These are phyloP conservation scores for Exophiala aquamarina DNA, from an alignment of 2,329 filamentous ascomycete species.

Conservation along the genomic window DNA sequence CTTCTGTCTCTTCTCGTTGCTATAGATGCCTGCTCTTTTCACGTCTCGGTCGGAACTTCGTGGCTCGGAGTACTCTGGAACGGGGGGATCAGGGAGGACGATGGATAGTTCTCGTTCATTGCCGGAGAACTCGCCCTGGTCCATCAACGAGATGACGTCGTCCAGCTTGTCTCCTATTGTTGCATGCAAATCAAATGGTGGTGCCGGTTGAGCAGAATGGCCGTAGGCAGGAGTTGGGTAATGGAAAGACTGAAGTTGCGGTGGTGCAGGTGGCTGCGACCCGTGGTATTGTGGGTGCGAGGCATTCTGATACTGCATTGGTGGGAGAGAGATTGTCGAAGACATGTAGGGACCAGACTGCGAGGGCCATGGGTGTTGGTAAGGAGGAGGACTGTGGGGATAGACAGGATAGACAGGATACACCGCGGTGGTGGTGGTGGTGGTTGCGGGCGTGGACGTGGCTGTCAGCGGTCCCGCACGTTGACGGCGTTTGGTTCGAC, in stretches of 20 bases:
- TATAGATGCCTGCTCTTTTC: not conserved
- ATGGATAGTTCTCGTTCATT: constrained; percentile 36
- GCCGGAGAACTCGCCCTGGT: constrained; percentile 58
- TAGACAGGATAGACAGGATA: constrained; percentile 1
- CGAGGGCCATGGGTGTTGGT: constrained; percentile 11
- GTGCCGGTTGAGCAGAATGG: not conserved
- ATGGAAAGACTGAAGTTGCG: constrained; percentile 14
- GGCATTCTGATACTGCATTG: not conserved
- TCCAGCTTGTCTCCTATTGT: constrained; percentile 64
- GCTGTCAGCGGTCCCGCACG: not conserved
- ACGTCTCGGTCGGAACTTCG: constrained; percentile 3
- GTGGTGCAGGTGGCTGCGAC: not conserved
- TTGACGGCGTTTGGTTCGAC: constrained; percentile 11
- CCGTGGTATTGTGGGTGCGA: not conserved
- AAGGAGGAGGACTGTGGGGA: constrained; percentile 2
- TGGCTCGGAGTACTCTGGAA: constrained; percentile 5
- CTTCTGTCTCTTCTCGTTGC: not conserved
- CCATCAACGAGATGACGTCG: constrained; percentile 69
- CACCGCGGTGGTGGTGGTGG: not conserved
- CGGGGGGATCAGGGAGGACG: constrained; percentile 1
- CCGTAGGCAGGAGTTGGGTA: not conserved
- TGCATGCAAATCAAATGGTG: constrained; percentile 39
- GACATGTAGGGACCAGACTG: constrained; percentile 8
- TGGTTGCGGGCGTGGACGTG: no score
- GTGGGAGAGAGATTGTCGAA: constrained; percentile 9